A percentile compares a stretch with the other conserved stretches of the same genome.
These are phyloP conservation scores for Neurospora sp. DNA, from an alignment of 495 filamentous ascomycete genomes.

Conservation along the genomic window DNA sequence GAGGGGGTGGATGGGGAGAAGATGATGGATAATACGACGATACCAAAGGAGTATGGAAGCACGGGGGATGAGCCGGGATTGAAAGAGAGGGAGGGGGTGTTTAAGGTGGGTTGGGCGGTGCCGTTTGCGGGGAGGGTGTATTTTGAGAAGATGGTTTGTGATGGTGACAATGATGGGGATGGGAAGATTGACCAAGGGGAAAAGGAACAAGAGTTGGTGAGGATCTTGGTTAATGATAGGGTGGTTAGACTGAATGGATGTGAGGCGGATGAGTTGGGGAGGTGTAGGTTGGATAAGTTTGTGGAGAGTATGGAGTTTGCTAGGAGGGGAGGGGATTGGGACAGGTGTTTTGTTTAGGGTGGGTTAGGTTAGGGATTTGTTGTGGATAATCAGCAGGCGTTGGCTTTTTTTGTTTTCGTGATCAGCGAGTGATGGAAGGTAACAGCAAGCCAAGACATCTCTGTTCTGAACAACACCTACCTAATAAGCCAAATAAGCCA, in stretches of 20 bases:
- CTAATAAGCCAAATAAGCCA: background rate
- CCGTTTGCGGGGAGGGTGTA: constrained; percentile 70
- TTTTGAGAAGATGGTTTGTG: constrained; percentile 75
- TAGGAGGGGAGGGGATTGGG: constrained; percentile 58
- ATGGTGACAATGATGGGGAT: constrained; percentile 1
- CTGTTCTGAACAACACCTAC: background rate
- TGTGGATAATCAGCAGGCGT: background rate
- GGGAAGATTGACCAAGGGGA: background rate
- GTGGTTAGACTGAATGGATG: constrained; percentile 63
- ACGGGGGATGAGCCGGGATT: constrained; percentile 17
- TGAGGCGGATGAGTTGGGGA: constrained; percentile 51
- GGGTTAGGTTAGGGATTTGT: background rate
- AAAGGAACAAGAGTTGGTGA: constrained; percentile 48
- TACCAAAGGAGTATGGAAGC: background rate
- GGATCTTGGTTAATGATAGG: constrained; percentile 72
- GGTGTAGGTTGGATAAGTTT: constrained; percentile 56
- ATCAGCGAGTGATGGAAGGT: background rate
- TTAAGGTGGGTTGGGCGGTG: constrained; percentile 62
- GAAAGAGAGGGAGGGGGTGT: constrained; percentile 37
- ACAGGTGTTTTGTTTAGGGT: constrained; percentile 44
- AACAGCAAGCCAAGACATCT: background rate
- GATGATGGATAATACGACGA: constrained; percentile 35
- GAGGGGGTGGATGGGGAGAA: constrained; percentile 34
- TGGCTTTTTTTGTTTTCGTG: background rate
- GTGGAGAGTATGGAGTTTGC: constrained; percentile 65